Evolutionary conservation across 2,329 filamentous ascomycete genomes (phyloP), one percentile per base, ranked within the genome.

Genomic region (Macrophomina tecta): DNA sequence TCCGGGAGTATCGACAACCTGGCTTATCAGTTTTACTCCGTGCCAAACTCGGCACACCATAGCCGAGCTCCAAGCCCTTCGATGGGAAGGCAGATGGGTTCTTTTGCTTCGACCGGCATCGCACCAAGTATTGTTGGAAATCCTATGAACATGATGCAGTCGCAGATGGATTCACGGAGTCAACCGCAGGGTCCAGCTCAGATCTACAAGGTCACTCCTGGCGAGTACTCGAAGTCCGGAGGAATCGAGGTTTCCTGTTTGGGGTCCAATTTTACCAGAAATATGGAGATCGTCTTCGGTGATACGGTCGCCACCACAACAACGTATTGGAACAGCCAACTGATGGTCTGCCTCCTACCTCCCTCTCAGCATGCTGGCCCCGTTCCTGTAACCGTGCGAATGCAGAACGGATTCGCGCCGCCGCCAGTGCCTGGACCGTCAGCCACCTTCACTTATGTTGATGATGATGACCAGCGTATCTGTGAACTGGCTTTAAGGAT

Each of bases 201-300:
- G 18, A 94, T 96, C 28, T 90, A 92, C 75, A 94, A 94, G 76
- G 85, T 97, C 69, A 92, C 95, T 42, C 93, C 94, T 0, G 86
- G 86, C 36, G 91, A 96, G 77, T 93, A 93, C 0, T 91, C 93
- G 6, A 91, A 89, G 67, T 88, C 87, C 42, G 93, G 93, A 68
- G 93, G 93, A 49, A 93, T 92, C 63, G 93, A 97, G 76, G 92
- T 97, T 3, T 94, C 92, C 0, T 87, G 95, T 66, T 83, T 97
- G 8, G 93, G 94, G 18, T 91, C 89, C 70, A 88, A 90, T 14
- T 97, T 97, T 76, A 90, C 89, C 70, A 90, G 91, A 78, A 88
- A 88, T 1, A 85, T 96, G 69, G 91, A 94, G 69, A 91, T 97
- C 65, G 91, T 93, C 78, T 97, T 97, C 76, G 94, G 94, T 23